These are phyloP conservation scores for Nannochloris sp. DNA, from an alignment of 139 green algal genomes.

Conservation along the genomic window DNA sequence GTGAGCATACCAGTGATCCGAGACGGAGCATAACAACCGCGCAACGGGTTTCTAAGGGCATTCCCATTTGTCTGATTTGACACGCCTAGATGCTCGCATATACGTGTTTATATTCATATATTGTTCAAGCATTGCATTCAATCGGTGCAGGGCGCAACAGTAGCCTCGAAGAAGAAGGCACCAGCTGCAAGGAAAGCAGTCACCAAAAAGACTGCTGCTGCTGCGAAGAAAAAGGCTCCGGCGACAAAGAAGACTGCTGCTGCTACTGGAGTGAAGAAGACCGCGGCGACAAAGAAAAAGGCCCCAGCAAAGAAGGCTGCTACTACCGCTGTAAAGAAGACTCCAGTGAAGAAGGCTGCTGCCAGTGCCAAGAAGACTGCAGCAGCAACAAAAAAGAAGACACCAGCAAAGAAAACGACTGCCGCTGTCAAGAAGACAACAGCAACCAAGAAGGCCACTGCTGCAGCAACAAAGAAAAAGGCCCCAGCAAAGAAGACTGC, in stretches of 20 bases:
- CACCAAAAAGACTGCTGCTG: background rate
- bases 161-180: too few species aligned
- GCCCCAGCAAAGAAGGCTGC: conserved; percentile 3
- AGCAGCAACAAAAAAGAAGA: background rate
- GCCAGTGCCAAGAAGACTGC: conserved; percentile 7
- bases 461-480: background rate
- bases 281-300: background rate
- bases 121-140: too few species aligned
- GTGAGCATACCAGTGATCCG: too few species aligned
- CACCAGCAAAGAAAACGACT: conserved; percentile 22
- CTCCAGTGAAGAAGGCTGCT: conserved; percentile 20
- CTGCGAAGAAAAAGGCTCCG: background rate
- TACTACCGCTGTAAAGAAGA: background rate
- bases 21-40: too few species aligned
- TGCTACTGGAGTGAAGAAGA: conserved; percentile 8
- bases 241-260: background rate
- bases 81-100: too few species aligned
- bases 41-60: too few species aligned
- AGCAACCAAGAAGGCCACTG: background rate
- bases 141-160: too few species aligned
- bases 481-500: background rate
- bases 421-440: conserved; percentile 6
- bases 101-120: too few species aligned
- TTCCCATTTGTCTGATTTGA: too few species aligned
- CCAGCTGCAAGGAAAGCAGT: background rate